These are phyloP conservation scores for Exidia glandulosa DNA, from an alignment of 768 basidiomycete species.

Conservation along the genomic window DNA sequence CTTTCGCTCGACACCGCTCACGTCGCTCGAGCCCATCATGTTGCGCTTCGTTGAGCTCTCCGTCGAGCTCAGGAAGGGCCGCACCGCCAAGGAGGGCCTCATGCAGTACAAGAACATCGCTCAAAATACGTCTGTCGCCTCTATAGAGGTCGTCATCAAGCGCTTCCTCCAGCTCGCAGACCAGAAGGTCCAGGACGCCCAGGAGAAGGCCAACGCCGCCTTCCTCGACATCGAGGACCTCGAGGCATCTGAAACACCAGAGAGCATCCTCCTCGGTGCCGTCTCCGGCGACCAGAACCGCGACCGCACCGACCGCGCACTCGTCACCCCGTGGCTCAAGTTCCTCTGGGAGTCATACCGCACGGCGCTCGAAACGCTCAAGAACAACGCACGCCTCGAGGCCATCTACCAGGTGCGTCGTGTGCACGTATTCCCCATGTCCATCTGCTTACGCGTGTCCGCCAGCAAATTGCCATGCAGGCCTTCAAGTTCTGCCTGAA, in stretches of 20 bases:
- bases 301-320: conserved; percentile 86
- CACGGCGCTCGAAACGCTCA: conserved; percentile 88
- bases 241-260: conserved; percentile 90
- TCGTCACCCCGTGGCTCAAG: conserved; percentile 96
- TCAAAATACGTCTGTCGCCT: conserved; percentile 81
- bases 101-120: conserved; percentile 98
- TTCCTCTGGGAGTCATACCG: conserved; percentile 99
- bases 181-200: conserved; percentile 72
- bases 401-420: conserved; percentile 78
- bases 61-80: conserved; percentile 87
- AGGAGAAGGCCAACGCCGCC: conserved; percentile 69
- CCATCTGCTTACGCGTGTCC: not conserved
- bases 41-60: conserved; percentile 92
- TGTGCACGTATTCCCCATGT: not conserved
- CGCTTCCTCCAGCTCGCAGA: conserved; percentile 74
- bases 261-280: conserved; percentile 81
- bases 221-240: conserved; percentile 84
- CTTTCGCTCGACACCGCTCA: conserved; percentile 82
- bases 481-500: conserved; percentile 95
- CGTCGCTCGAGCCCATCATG: conserved; percentile 90
- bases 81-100: conserved; percentile 88
- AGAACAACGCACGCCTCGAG: conserved; percentile 90
- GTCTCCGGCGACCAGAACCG: conserved; percentile 85
- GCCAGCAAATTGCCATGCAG: conserved; percentile 86
- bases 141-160: conserved; percentile 86